phyloP scores from a whole-genome alignment of 345 rosid genomes.

The Citrus mangshanensis region DNA sequence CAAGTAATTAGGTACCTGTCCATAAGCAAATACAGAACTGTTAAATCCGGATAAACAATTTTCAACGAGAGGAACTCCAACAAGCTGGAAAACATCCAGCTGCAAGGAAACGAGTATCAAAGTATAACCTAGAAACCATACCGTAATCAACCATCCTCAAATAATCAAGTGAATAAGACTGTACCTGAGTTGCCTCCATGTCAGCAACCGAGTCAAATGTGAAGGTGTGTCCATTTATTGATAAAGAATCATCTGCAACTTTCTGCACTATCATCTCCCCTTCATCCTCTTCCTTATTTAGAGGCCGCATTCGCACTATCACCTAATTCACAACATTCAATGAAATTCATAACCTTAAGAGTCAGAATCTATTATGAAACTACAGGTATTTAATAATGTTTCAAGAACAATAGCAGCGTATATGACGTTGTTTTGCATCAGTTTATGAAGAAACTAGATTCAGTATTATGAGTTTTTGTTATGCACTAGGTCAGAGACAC shows the following conservation, averaged over 20 bases:
- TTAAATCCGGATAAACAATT: constrained; percentile 97
- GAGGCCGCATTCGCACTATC: constrained; percentile 85
- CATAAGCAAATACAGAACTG: constrained; percentile 97
- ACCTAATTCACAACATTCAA: constrained; percentile 43
- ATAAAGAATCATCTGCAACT: constrained; percentile 53
- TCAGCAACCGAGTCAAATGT: constrained; percentile 88
- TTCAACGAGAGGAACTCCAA: constrained; percentile 90
- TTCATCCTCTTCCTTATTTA: constrained; percentile 62
- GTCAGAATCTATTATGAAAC: background rate
- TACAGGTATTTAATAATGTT: background rate
- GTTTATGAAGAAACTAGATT: background rate
- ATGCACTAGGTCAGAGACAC: too few relatives aligned
- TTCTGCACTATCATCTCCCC: constrained; percentile 74
- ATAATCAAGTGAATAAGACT: background rate
- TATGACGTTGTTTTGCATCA: background rate
- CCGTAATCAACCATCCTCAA: background rate
- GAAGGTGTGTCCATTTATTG: constrained; percentile 74
- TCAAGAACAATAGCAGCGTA: background rate
- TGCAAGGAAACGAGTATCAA: constrained; percentile 24
- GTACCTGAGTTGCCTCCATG: constrained; percentile 71
- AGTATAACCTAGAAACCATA: constrained; percentile 1
- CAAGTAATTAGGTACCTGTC: constrained; percentile 57
- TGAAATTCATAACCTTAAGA: background rate
- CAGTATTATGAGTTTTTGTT: too few relatives aligned
- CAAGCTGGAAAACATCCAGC: constrained; percentile 80